A percentile compares a stretch with the other conserved stretches of the same genome.
Conservation (phyloP, 192 early-diverging fungal species). For the Gaertneriomyces sp. region DNA sequence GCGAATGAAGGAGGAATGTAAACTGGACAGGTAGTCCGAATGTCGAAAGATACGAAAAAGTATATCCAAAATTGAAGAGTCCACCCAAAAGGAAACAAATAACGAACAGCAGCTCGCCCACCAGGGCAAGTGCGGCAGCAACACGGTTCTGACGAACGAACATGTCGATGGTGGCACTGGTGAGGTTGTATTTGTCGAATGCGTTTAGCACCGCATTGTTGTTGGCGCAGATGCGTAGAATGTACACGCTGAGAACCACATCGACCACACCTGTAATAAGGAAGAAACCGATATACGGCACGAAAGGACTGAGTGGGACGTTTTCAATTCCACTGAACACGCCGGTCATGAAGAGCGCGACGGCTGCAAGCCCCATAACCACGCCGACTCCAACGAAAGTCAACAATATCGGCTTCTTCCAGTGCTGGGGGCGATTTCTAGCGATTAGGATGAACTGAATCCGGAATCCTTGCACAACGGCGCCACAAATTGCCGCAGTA, state of each 20-base stretch:
- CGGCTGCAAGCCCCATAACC: not conserved
- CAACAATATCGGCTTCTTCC: not conserved
- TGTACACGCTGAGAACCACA: not conserved
- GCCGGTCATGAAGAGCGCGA: not conserved
- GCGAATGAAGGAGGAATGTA: not conserved
- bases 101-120: not conserved
- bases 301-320: not conserved
- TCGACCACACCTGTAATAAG: not conserved
- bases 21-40: not conserved
- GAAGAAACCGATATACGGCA: not conserved
- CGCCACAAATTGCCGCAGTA: not conserved
- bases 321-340: not conserved
- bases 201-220: not conserved
- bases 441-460: slow-evolving; percentile 12
- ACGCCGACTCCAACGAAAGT: not conserved
- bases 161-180: not conserved
- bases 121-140: not conserved
- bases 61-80: not conserved
- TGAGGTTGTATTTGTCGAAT: not conserved
- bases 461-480: not conserved
- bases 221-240: slow-evolving; percentile 1
- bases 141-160: not conserved
- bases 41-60: not conserved
- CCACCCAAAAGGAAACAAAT: not conserved
- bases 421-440: not conserved